These are phyloP conservation scores for Naganishia antarctica DNA, from an alignment of 768 basidiomycete species.

Conservation along the genomic window DNA sequence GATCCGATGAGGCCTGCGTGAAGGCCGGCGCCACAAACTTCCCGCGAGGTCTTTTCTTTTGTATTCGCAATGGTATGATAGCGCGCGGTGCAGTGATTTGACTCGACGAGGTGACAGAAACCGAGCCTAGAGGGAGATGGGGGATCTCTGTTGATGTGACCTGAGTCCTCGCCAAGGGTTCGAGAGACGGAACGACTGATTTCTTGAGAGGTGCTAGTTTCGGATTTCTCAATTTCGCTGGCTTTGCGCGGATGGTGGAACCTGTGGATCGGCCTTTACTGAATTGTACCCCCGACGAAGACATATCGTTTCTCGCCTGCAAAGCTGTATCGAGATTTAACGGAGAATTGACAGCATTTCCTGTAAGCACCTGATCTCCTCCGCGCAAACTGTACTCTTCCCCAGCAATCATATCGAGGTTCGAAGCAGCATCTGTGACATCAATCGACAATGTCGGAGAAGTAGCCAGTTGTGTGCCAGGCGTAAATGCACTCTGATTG, in stretches of 20 bases:
- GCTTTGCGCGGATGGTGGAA: background rate
- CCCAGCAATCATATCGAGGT: no score
- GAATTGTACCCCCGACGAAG: no score
- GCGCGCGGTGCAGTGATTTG: background rate
- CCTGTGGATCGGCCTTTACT: no score
- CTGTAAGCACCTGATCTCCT: no score
- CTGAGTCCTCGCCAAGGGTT: background rate
- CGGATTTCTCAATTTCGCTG: background rate
- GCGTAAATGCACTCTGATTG: no score
- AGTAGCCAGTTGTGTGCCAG: no score
- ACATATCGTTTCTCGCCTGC: no score
- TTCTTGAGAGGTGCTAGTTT: background rate
- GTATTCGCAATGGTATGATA: background rate
- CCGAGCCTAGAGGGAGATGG: background rate
- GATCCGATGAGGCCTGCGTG: background rate
- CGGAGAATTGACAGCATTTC: no score
- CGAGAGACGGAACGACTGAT: background rate
- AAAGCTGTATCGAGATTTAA: no score
- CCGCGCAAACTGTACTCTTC: no score
- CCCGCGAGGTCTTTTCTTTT: background rate
- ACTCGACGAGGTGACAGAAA: background rate
- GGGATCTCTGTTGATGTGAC: background rate
- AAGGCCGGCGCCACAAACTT: background rate
- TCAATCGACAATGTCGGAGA: no score
- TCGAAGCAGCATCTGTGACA: no score